Conservation (phyloP, 495 filamentous ascomycete species). For the Annulohypoxylon moriforme region DNA sequence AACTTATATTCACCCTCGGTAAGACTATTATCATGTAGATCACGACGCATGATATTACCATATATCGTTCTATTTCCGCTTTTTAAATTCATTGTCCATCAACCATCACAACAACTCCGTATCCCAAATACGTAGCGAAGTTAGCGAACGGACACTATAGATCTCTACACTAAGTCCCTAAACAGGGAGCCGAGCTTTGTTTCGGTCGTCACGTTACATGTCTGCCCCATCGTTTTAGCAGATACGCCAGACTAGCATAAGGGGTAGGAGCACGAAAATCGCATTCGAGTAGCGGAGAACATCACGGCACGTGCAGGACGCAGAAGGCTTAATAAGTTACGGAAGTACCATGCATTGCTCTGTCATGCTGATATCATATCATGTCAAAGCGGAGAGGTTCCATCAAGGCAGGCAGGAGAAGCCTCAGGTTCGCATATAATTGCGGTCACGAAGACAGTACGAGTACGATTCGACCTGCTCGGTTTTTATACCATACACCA, state of each 20-base stretch:
- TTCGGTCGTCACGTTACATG: constrained; percentile 16
- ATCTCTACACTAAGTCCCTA: not conserved
- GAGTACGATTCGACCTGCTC: constrained; percentile 4
- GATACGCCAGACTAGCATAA: not conserved
- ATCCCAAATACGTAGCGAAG: not conserved
- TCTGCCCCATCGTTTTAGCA: constrained; percentile 9
- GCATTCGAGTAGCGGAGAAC: not conserved
- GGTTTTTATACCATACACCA: constrained; percentile 16
- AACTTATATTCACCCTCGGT: not conserved
- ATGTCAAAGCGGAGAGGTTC: constrained; percentile 9
- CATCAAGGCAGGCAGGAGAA: not conserved
- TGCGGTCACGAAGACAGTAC: not conserved
- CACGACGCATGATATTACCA: not conserved
- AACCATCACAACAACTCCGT: not conserved
- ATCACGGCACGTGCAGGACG: not conserved
- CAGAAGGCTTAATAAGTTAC: constrained; percentile 25
- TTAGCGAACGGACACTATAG: not conserved
- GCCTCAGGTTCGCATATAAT: constrained; percentile 13
- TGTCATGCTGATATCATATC: constrained; percentile 11
- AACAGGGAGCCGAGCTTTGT: not conserved
- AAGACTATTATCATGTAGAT: constrained; percentile 7
- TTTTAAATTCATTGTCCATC: not conserved
- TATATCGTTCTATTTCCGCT: not conserved
- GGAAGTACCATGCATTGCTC: constrained; percentile 30
- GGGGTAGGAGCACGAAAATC: not conserved